Conservation (phyloP, 1,284 basidiomycete genomes). For the Trametes polyzona region DNA sequence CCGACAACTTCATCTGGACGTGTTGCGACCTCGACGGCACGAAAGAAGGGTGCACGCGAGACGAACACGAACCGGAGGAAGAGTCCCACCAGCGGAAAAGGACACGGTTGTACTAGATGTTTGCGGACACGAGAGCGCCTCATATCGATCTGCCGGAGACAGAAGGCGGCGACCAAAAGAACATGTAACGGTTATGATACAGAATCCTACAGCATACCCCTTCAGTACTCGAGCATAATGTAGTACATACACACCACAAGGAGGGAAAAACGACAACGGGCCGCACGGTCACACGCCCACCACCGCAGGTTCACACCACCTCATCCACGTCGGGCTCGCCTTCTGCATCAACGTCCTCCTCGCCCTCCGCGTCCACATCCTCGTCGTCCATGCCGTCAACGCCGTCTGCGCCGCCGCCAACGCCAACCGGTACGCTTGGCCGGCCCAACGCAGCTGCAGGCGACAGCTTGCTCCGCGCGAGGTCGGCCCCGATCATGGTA, state of each 20-base stretch:
- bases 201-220: conserved; percentile 22
- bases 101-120: neutral
- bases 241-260: conserved; percentile 22
- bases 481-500: conserved; percentile 44
- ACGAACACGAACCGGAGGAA: conserved; percentile 29
- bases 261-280: neutral
- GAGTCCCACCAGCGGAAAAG: conserved; percentile 1
- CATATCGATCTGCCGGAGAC: no score
- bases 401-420: neutral
- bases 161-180: no score
- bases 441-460: conserved; percentile 10
- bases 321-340: conserved; percentile 36
- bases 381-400: conserved; percentile 29
- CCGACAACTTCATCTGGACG: conserved; percentile 52
- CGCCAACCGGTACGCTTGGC: conserved; percentile 4
- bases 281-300: neutral
- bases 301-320: conserved; percentile 19
- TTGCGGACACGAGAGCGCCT: no score
- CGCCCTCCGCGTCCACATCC: conserved; percentile 41
- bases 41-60: conserved; percentile 41
- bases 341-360: conserved; percentile 40
- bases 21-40: conserved; percentile 47
- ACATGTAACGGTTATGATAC: conserved; percentile 39
- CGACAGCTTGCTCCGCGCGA: conserved; percentile 25
- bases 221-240: conserved; percentile 21